Percentiles rank a stretch among this genome's conserved stretches.
phyloP scores from a whole-genome alignment of 2,329 filamentous ascomycete genomes.

The Clonostachys sp. region DNA sequence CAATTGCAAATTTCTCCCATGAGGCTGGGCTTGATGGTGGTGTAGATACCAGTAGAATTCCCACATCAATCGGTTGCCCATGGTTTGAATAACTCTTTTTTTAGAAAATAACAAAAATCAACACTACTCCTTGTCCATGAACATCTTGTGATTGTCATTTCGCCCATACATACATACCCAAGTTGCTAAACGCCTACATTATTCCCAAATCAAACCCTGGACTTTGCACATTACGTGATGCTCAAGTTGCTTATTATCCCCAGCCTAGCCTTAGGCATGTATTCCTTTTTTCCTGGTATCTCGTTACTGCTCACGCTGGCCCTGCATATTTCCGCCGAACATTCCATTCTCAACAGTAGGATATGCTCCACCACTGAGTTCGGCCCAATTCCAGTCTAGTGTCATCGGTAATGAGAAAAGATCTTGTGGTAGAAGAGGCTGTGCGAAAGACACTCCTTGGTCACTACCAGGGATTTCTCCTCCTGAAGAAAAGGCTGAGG shows the following conservation, averaged over 20 bases:
- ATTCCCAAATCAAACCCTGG: too few relatives aligned
- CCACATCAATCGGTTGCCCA: too few relatives aligned
- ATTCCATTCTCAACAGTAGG: constrained; percentile 61
- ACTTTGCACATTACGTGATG: background rate
- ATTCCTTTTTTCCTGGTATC: background rate
- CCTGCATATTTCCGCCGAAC: constrained; percentile 19
- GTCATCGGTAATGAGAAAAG: constrained; percentile 96
- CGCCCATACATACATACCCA: too few relatives aligned
- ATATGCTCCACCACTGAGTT: constrained; percentile 62
- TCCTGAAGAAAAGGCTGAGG: constrained; percentile 35
- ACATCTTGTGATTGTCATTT: too few relatives aligned
- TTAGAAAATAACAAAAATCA: too few relatives aligned
- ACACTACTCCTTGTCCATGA: too few relatives aligned
- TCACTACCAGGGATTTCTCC: constrained; percentile 25
- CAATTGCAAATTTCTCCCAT: too few relatives aligned
- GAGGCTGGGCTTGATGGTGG: too few relatives aligned
- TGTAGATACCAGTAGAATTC: too few relatives aligned
- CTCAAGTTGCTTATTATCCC: background rate
- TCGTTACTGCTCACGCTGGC: constrained; percentile 2
- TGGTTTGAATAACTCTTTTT: too few relatives aligned
- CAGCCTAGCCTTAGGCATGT: background rate
- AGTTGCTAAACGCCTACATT: too few relatives aligned
- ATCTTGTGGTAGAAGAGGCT: constrained; percentile 88
- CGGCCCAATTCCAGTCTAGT: constrained; percentile 80
- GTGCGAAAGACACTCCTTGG: constrained; percentile 38